Base-by-base conservation (phyloP, 441 rosid species). In the Gossypium lobatum region DNA sequence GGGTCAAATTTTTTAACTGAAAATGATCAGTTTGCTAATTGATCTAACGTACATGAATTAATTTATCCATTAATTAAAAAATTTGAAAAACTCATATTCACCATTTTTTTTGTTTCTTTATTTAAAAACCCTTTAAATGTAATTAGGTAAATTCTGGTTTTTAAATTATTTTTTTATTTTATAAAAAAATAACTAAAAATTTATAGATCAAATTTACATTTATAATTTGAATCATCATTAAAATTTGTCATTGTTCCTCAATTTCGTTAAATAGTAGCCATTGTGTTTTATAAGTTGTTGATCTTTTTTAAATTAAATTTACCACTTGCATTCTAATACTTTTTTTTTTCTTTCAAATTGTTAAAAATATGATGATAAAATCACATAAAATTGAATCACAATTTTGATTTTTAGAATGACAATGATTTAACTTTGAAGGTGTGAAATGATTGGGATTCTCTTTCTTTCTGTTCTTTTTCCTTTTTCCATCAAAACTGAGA, bases 1-100 rank as follows among this genome's bases (percentile, higher is more conserved):
- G 0, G 1, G 6, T 4, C 1, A 31, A 31, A 0, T 0, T 0
- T 4, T 31, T 31, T 31, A 31, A 31, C 6, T 4, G 0, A 0
- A 31, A 31, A 31, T 0, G 0, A 31, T 31, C 0, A 4, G 6
- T 31, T 31, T 31, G 0, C 37, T 31, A 4, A 31, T 4, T 31
- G 6, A 31, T 31, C 37, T 31, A 31, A 31, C 6, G 1, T 31
- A 4, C 6, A 31, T 31, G 0, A 0, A 31, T 31, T 31, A 31
- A 31, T 4, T 31, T 31, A 0, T 28, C 6, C 0, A 28, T 4
- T 4, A 1, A 31, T 31, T 31, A 31, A 31, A 31, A 31, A 1
- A 4, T 4, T 28, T 31, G 6, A 31, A 31, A 4, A 31, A 31
- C 37, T 5, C 37, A 31, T 31, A 31, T 31, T 31, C 7, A 4